phyloP scores from a whole-genome alignment of 352 stramenopile species.

The Phytopythium sindhum region DNA sequence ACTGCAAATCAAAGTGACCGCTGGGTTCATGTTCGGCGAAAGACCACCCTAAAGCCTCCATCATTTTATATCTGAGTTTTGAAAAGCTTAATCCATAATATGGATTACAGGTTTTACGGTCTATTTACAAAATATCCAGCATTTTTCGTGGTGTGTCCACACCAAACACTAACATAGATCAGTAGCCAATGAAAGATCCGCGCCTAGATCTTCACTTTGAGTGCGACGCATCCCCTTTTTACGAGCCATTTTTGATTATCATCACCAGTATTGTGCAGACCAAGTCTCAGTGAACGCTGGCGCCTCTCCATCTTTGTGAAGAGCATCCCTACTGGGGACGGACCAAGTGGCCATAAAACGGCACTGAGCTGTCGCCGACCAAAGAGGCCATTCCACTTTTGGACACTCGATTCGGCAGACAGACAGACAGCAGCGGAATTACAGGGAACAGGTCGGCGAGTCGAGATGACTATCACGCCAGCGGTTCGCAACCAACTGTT shows the following conservation, averaged over 20 bases:
- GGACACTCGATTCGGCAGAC: not conserved
- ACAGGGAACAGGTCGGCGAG: not conserved
- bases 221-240: not conserved
- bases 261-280: not conserved
- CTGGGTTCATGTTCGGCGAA: not conserved
- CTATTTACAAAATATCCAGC: not conserved
- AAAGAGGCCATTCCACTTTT: conserved; percentile 1
- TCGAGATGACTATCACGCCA: conserved; percentile 35
- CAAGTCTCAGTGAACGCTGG: not conserved
- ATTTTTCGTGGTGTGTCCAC: not conserved
- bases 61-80: conserved; percentile 1
- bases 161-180: not conserved
- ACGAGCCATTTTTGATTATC: not conserved
- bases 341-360: not conserved
- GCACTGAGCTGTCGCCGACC: not conserved
- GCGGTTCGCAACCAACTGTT: conserved; percentile 28
- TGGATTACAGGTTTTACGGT: not conserved
- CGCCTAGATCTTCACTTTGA: not conserved
- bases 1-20: not conserved
- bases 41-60: conserved; percentile 3
- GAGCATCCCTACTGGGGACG: not conserved
- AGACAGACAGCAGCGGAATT: not conserved
- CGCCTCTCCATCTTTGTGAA: not conserved
- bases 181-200: not conserved
- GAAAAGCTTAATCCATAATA: not conserved